Base-by-base conservation (phyloP, 2,329 filamentous ascomycete genomes). In the Colletotrichum euphorbiae region DNA sequence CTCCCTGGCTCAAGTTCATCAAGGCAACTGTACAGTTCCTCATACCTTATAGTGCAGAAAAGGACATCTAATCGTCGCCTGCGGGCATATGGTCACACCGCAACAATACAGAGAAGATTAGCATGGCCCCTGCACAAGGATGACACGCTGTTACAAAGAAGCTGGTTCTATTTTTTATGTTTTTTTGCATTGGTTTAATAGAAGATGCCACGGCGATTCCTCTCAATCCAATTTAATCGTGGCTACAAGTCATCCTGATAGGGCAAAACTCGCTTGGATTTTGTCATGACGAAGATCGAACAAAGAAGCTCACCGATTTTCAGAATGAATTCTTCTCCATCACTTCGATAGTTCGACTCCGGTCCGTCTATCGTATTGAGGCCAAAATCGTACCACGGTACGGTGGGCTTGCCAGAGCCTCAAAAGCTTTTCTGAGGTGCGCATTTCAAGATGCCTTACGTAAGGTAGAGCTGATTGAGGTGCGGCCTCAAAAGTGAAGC, bases 41-140 rank as follows among this genome's bases (percentile, higher is more conserved):
- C 33, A 12, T 33, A 31, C 31, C 31, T 54, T 54, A 55, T 40
- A n/a, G 31, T 38, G n/a, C 51, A 40, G 17, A 38, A 54, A 40
- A 40, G 6, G 33, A n/a, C 38, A 6, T 6, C 15, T 36, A 12
- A 17, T 52, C 33, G n/a, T 52, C 55, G 24, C 55, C 52, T 56
- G 13, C 21, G 52, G 52, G 52, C 52, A 19, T 42, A n/a, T 56
- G 52, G 52, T 56, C 36, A 56, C 15, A 40, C 24, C 19, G 52
- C 38, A 45, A 59, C 56, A 12, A 36, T 48, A 59, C 56, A 48
- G 56, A 48, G 56, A 59, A 59, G 56, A 59, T 59, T 48, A 59
- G 56, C 56, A 57, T 59, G 56, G 56, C 24, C 40, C 56, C 56
- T 59, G 38, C 52, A 56, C 19, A 56, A 56, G 52, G 52, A 40